A percentile compares a stretch with the other conserved stretches of the same genome.
Evolutionary conservation across 176 grass and related monocot species (phyloP).

Genomic region (Coix lacrymajobi): DNA sequence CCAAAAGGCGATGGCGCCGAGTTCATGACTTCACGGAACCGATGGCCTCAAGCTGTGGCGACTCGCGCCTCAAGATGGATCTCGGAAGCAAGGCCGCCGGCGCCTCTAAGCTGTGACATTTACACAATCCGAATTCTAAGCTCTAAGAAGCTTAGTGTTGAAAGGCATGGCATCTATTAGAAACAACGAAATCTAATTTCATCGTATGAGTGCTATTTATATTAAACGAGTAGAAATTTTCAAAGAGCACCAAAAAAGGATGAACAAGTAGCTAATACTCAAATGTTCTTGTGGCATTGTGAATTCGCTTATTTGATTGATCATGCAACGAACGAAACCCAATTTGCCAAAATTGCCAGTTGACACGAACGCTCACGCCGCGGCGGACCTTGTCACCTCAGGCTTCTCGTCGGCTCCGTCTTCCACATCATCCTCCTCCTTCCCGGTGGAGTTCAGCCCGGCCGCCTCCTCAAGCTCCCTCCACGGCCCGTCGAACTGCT

Average conservation of each 20-base stretch:
- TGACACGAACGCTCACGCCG: not conserved
- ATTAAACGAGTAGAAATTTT: not conserved
- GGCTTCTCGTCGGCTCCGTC: not conserved
- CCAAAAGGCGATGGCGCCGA: no score
- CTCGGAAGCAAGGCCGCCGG: no score
- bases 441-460: not conserved
- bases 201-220: no score
- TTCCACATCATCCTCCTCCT: not conserved
- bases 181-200: no score
- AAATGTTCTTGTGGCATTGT: not conserved
- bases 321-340: not conserved
- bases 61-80: no score
- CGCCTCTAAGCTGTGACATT: no score
- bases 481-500: slow-evolving; percentile 37
- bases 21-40: no score
- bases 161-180: no score
- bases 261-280: not conserved
- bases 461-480: slow-evolving; percentile 23
- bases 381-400: not conserved
- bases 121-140: no score
- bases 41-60: no score
- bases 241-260: not conserved
- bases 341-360: not conserved
- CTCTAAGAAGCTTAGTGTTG: no score
- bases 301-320: slow-evolving; percentile 7